Evolutionary conservation across 2,329 filamentous ascomycete genomes (phyloP), one percentile per base, ranked within the genome.

Genomic region (Nothopassalora personata): DNA sequence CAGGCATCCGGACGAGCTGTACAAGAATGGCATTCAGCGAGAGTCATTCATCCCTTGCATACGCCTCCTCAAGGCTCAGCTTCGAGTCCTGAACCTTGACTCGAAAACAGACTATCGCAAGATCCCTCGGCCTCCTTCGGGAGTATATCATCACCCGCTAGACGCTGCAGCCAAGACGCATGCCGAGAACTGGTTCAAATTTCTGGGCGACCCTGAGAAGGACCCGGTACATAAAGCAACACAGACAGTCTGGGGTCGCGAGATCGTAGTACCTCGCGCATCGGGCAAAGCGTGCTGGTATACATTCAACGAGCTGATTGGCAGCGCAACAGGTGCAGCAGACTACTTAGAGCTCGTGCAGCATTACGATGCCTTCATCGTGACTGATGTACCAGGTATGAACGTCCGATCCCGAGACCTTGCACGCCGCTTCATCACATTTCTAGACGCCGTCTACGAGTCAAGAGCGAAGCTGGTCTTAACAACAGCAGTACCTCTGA

Each of bases 91-190:
- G 68, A 97, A 97, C 75, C 86, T 99, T 60, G 90, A 99, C 77
- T 96, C 91, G 1, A 86, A 88, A 4, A 99, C 92, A 39, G 94
- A 99, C 76, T 99, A 99, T 78, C 90, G 94, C 70, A 97, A 97
- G 75, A 95, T 99, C 58, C 91, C 93, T 1, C 86, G 94, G 0
- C 94, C 94, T 2, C 88, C 92, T 0, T 95, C 91, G 0, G 93
- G 90, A 39, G 94, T 99, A 18, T 99, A 97, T 75, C 90, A 97
- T 77, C 87, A 91, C 59, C 89, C 91, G 0, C 85, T 97, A 1
- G 91, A 93, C 73, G 80, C 81, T 8, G 86, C 88, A 54, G 92
- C 94, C 3, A 74, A 82, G 10, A 84, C 85, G 0, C 94, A 99
- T 72, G 90, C 91, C 15, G 86, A 96, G 66, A 93, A 93, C 73